Percentiles rank a stretch among this genome's conserved stretches.
Conservation (phyloP, 441 rosid genomes). For the Pelargonium cotyledonis region DNA sequence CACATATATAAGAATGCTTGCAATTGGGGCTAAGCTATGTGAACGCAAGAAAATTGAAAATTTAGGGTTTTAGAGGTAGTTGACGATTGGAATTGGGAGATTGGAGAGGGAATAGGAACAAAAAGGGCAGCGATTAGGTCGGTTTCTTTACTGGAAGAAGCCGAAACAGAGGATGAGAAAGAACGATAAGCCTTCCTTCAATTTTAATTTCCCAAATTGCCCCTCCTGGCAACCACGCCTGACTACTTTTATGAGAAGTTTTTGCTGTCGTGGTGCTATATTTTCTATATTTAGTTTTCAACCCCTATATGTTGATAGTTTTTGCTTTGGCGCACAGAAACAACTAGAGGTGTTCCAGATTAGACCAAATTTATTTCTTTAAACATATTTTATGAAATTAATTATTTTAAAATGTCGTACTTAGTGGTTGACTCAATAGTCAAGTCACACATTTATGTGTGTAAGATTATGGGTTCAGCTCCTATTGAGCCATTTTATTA, state of each 20-base stretch:
- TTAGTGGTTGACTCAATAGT: too few relatives aligned
- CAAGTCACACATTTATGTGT: too few relatives aligned
- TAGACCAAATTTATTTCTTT: too few relatives aligned
- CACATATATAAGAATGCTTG: background rate
- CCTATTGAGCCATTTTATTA: too few relatives aligned
- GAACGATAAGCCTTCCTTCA: conserved; percentile 5
- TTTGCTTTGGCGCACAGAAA: background rate
- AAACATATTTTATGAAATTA: too few relatives aligned
- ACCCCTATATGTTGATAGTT: background rate
- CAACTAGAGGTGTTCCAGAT: background rate
- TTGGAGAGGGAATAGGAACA: too few relatives aligned
- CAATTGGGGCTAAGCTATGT: background rate
- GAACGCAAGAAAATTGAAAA: background rate
- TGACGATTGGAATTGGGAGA: too few relatives aligned
- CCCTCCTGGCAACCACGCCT: conserved; percentile 4
- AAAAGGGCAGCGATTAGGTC: conserved; percentile 10
- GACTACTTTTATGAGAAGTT: background rate
- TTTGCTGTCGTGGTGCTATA: background rate
- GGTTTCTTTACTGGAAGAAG: conserved; percentile 21
- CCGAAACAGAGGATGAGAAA: conserved; percentile 4
- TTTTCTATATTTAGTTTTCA: background rate
- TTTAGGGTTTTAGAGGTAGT: conserved; percentile 25
- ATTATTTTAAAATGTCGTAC: too few relatives aligned
- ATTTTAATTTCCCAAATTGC: conserved; percentile 21
- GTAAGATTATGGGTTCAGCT: too few relatives aligned